Evolutionary conservation across 371 early-diverging fungal genomes (phyloP).

Genomic region (Rhizopus delemar): DNA sequence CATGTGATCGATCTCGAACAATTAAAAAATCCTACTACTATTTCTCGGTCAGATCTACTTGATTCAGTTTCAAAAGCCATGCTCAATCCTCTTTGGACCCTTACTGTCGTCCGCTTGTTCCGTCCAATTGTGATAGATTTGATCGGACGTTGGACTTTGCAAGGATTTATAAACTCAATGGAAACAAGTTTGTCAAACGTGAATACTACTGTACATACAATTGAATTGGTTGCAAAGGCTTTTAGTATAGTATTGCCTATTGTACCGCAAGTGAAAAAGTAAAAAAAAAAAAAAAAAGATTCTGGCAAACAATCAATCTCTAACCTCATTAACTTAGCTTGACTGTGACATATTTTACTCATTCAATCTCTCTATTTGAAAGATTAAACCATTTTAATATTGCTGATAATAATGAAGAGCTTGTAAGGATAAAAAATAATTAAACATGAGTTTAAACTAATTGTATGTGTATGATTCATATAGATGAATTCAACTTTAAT

Average conservation of each 20-base stretch:
- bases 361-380: constrained; percentile 57
- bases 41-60: constrained; percentile 26
- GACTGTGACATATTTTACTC: constrained; percentile 60
- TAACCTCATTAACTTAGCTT: constrained; percentile 38
- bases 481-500: constrained; percentile 21
- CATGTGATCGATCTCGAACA: constrained; percentile 17
- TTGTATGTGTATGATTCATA: background rate
- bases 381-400: constrained; percentile 42
- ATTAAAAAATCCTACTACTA: constrained; percentile 11
- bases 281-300: constrained; percentile 14
- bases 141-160: constrained; percentile 73
- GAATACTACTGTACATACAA: constrained; percentile 40
- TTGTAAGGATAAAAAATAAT: background rate
- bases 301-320: background rate
- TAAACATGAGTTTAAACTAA: constrained; percentile 11
- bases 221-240: constrained; percentile 60
- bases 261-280: constrained; percentile 77
- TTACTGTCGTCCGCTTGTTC: constrained; percentile 56
- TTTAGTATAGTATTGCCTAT: constrained; percentile 68
- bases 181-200: constrained; percentile 29
- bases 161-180: constrained; percentile 50
- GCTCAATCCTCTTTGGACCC: constrained; percentile 38
- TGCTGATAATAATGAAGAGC: constrained; percentile 6
- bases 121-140: constrained; percentile 84
- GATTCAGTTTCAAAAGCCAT: constrained; percentile 40